Evolutionary conservation across 169 alveolate species (phyloP), one percentile per base, ranked within the genome.

Genomic region (Plasmodium gaboni): DNA sequence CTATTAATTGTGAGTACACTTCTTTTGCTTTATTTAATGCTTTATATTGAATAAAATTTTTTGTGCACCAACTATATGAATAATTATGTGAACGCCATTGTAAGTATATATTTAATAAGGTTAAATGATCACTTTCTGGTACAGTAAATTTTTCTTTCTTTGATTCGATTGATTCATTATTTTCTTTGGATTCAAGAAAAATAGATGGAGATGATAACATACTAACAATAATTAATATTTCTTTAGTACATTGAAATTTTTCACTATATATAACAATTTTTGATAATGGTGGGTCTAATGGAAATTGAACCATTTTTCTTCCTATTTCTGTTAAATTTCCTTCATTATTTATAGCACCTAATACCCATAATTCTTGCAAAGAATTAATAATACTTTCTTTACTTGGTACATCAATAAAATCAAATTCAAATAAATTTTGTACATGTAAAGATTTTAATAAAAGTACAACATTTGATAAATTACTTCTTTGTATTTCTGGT

Each of bases 351-450:
- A 98, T 94, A 17, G 99, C 99, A 26, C 99, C 99, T 67, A 99
- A 88, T 19, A 98, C 97, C 99, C 99, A 99, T 53, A 99, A 95
- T 92, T 99, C 98, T 93, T 97, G 98, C 99, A 99, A 96, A 5
- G 99, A 98, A 85, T 97, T 97, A 73, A 98, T 90, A 38, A 99
- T 98, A n/a, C 98, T 95, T 73, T 98, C 99, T 74, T 96, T 95
- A 7, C 99, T 99, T 13, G 99, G 99, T 5, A 99, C 99, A 95
- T 99, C 99, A 98, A 99, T 98, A 92, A 99, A 98, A 94, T 98
- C 99, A 92, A 99, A 99, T 70, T 98, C 97, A 64, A 98, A 95
- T 71, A 99, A 91, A 85, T 98, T 96, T 53, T 97, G 98, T 24
- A 98, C 98, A 68, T 99, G 99, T 76, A 99, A 94, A 68, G 99